Conservation (phyloP, 306 rosid genomes). For the Pueraria montana region DNA sequence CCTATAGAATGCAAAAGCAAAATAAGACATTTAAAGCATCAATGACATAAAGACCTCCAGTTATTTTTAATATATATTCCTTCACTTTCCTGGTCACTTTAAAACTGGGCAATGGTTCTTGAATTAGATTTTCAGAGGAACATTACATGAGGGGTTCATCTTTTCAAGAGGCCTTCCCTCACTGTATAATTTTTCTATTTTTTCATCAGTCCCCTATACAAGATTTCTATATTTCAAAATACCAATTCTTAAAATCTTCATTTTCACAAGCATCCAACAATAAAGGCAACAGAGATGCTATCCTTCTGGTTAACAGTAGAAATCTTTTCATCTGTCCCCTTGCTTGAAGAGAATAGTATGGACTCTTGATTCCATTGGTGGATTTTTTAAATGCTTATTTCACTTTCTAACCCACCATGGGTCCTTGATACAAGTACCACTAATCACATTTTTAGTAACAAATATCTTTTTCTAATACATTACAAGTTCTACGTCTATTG, state of each 20-base stretch:
- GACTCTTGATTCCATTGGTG: not conserved
- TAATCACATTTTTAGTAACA: not conserved
- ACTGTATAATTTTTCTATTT: not conserved
- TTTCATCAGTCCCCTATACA: not conserved
- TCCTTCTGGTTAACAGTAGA: not conserved
- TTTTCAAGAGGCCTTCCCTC: not conserved
- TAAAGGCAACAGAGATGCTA: not conserved
- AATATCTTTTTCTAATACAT: not conserved
- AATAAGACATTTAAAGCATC: constrained; percentile 1
- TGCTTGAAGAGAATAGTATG: not conserved
- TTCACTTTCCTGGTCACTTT: not conserved
- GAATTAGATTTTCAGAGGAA: not conserved
- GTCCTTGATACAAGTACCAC: not conserved
- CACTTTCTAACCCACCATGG: not conserved
- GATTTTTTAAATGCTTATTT: not conserved
- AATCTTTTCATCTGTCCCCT: not conserved
- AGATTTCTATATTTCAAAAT: not conserved
- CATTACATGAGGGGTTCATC: not conserved
- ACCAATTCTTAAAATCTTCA: not conserved
- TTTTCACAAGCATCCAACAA: not conserved
- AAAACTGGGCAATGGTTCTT: not conserved
- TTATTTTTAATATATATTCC: not conserved
- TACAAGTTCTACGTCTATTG: not conserved
- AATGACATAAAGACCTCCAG: not conserved
- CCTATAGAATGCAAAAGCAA: not conserved